These are phyloP conservation scores for Jackrogersella minutella DNA, from an alignment of 495 filamentous ascomycete genomes.

Conservation along the genomic window DNA sequence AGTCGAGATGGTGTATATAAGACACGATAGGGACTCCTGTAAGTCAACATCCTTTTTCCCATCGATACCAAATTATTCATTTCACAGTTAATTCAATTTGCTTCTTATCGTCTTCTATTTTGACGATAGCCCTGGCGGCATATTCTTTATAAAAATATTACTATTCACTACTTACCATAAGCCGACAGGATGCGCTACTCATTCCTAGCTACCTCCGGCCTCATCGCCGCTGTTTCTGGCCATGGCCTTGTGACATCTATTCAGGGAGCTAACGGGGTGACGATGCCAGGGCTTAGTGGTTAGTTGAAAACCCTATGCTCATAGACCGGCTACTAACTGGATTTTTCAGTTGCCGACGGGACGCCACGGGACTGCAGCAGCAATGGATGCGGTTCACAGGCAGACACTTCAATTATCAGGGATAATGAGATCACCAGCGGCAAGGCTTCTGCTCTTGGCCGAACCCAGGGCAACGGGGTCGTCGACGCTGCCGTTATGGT, in stretches of 20 bases:
- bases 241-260: constrained; percentile 63
- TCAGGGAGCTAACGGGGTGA: constrained; percentile 61
- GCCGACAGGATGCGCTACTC: constrained; percentile 46
- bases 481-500: constrained; percentile 58
- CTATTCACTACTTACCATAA: constrained; percentile 13
- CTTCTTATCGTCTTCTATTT: constrained; percentile 4
- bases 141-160: constrained; percentile 6
- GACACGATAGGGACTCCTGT: neutral
- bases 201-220: constrained; percentile 34
- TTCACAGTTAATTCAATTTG: constrained; percentile 11
- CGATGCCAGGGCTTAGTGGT: constrained; percentile 62
- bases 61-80: constrained; percentile 13
- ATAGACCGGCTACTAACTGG: constrained; percentile 9
- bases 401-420: constrained; percentile 64
- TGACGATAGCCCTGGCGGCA: constrained; percentile 40
- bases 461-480: constrained; percentile 63
- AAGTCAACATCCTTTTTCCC: neutral
- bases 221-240: constrained; percentile 44
- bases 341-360: constrained; percentile 59
- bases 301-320: constrained; percentile 10
- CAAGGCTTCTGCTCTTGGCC: constrained; percentile 62
- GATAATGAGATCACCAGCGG: constrained; percentile 52
- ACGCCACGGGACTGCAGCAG: constrained; percentile 64
- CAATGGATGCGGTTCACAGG: constrained; percentile 59
- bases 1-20: constrained; percentile 35